Base-by-base conservation (phyloP, 768 basidiomycete genomes). In the Phanerodontia chrysosporium region DNA sequence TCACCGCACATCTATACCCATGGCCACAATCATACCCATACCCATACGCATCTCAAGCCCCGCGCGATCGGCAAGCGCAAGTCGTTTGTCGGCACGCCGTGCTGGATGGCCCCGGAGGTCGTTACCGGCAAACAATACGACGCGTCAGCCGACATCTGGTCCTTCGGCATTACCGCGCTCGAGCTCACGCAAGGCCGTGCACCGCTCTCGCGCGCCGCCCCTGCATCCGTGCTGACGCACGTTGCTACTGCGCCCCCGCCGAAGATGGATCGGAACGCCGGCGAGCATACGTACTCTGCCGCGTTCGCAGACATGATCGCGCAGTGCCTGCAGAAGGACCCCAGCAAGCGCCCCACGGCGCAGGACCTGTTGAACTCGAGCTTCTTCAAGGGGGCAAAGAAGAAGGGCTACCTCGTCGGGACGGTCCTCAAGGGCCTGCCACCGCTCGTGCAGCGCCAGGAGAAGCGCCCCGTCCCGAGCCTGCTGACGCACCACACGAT, bases 71-170 rank as follows among this genome's bases (percentile, higher is more conserved):
- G 87, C n/a, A 94, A 91, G 67, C 83, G 95, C 58, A 91, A 88
- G 69, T 91, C 89, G 10, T 97, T 97, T 67, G 95, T 97, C 14
- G 95, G 95, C 51, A 97, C 95, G 84, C 95, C 95, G 1, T 92
- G 90, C 69, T 97, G 92, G 92, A 98, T 97, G 95, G 92, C 95
- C 0, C 95, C 95, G 1, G 95, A 98, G 66, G 81, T 97, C 24
- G 90, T 98, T 49, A 82, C 89, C 64, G 90, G 93, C 51, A 82
- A 82, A 64, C 83, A 84, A 57, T 96, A 95, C 70, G 93, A 95
- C 68, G 81, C 85, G 13, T 83, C 86, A 62, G 92, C 92, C 21
- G 95, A 98, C 68, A 95, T 98, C 58, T 98, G 95, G 94, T 94
- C 91, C 58, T 90, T 97, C 70, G 95, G 92, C 13, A 95, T 98